Base-by-base conservation (phyloP, 352 stramenopile species). In the Globisporangium iwayamae region DNA sequence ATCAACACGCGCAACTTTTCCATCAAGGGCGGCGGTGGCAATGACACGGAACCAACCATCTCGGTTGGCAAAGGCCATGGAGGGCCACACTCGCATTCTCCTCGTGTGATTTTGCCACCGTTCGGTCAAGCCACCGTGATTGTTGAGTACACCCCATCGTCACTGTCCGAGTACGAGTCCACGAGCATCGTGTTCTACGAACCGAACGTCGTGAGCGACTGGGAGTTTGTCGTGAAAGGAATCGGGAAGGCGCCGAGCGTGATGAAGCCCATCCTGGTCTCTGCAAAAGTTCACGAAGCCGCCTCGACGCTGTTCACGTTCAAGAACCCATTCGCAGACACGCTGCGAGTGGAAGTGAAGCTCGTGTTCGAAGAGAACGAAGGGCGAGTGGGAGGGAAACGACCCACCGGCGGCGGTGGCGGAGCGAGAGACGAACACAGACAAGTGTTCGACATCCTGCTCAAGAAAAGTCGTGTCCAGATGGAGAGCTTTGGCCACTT, bases 131-230 rank as follows among this genome's bases (percentile, higher is more conserved):
- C 65, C 6, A 85, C 72, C 5, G 81, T 93, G 9, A 43, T 93
- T 2, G 66, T 98, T 2, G 75, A 94, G 52, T 98, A 98, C 75
- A 96, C 83, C 7, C 94, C 94, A 32, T 97, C 85, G 9, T 97
- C 81, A 3, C 62, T 98, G 0, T 92, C 81, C 1, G 83, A 96
- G 30, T 86, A 78, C 25, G 89, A 98, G 57, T 67, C 60, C 0
- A 71, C 81, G 1, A 79, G 76, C 0, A 72, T 98, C 28, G 70
- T 83, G 0, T 95, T 97, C 63, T 80, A 83, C 7, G 78, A 85
- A 62, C 76, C 89, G 0, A 74, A 76, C 8, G 73, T 92, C 14
- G 81, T 93, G 8, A 97, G 94, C 48, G 87, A 97, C 51, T 98
- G 93, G 89, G 81, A 87, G 14, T 98, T 97, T 53, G 60, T 75